Evolutionary conservation across 768 basidiomycete genomes (phyloP).

Genomic region (Collybiopsis luxurians): DNA sequence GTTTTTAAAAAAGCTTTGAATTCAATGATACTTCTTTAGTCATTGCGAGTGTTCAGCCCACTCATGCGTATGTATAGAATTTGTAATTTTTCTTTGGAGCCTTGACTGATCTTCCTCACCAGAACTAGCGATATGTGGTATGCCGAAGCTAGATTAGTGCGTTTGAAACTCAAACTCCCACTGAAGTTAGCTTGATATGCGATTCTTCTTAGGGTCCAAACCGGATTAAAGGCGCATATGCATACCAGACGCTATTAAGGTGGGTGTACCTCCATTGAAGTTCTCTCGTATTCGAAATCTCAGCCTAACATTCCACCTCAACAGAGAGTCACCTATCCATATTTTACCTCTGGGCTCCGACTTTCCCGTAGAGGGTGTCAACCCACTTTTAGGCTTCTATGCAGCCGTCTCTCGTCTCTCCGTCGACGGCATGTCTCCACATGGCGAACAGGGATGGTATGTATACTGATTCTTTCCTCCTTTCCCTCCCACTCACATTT

Average conservation of each 20-base stretch:
- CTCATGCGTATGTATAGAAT: slow-evolving; percentile 65
- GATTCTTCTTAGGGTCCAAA: slow-evolving; percentile 57
- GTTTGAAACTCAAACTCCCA: not conserved
- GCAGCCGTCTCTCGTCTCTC: slow-evolving; percentile 79
- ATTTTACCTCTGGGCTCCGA: slow-evolving; percentile 86
- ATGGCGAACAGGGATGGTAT: slow-evolving; percentile 82
- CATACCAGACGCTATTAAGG: slow-evolving; percentile 78
- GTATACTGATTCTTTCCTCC: slow-evolving; percentile 15
- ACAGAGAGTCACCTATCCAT: slow-evolving; percentile 47
- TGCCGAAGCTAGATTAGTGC: slow-evolving; percentile 76
- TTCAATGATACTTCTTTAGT: slow-evolving; percentile 45
- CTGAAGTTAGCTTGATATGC: not conserved
- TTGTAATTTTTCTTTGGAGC: not conserved
- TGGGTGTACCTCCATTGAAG: slow-evolving; percentile 28
- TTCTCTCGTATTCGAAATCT: not conserved
- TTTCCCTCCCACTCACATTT: slow-evolving; percentile 1
- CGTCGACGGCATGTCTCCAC: slow-evolving; percentile 72
- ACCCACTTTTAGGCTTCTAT: slow-evolving; percentile 88
- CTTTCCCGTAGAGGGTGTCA: slow-evolving; percentile 90
- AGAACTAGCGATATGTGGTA: slow-evolving; percentile 93
- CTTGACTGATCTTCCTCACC: slow-evolving; percentile 1
- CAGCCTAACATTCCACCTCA: not conserved
- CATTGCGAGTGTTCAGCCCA: slow-evolving; percentile 90
- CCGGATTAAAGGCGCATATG: slow-evolving; percentile 86
- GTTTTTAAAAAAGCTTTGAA: not conserved